Evolutionary conservation across 2,329 filamentous ascomycete species (phyloP), one percentile per base, ranked within the genome.

Genomic region (Albifimbria verrucaria): DNA sequence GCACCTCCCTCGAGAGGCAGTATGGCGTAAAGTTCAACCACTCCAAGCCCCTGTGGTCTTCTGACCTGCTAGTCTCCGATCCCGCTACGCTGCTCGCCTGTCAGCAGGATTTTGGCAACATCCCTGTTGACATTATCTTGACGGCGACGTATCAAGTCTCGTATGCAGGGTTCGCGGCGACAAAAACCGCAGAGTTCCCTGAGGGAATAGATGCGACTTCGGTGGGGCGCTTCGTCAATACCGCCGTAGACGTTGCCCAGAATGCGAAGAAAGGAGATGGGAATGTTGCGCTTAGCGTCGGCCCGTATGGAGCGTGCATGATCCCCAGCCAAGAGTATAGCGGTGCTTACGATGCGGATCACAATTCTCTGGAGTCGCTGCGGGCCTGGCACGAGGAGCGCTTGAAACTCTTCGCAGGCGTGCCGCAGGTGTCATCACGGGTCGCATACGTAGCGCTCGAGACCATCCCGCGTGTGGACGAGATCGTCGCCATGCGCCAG

Each of bases 71-170:
- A n/a, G 62, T 87, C 50, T 72, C 77, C 32, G 73, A 78, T 57
- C 76, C 73, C 3, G 58, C 71, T 7, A 82, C 77, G 1, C 76
- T 87, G 9, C 67, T 75, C 53, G 68, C 69, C 25, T 85, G 81
- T 63, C 85, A 87, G 62, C 62, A 64, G 50, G 78, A 79, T 57
- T 87, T 87, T 64, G 75, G 71, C 50, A 55, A 62, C 7, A 77
- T 81, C 2, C 84, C 82, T 32, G 79, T 81, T 52, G 83, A 89
- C 62, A 73, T 89, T 24, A 67, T 89, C 20, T 75, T 86, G 46
- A 88, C 84, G 10, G 85, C 85, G 7, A 89, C 86, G 1, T 89
- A 89, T 65, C 86, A 89, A 63, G 72, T 81, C 1, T 86, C 81
- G 0, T 65, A 76, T 7, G 70, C 79, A 11, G 85, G 80, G 0